Base-by-base conservation (phyloP, 2,329 filamentous ascomycete species). In the Phaeophleospora eucalypticola region DNA sequence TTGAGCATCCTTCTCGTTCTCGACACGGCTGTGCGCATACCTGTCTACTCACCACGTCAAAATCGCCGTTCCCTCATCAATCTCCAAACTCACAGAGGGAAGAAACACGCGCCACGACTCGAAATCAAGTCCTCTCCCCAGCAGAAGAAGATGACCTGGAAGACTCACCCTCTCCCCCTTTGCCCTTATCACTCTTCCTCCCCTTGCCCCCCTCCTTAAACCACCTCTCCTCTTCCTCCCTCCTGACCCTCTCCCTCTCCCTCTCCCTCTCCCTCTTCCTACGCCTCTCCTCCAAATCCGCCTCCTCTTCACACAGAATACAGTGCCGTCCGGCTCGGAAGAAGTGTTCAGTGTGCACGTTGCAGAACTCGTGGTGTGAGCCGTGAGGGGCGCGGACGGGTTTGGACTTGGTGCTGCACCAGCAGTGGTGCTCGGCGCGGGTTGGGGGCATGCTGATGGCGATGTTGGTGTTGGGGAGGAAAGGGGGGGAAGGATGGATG, bases 161-260 rank as follows among this genome's bases (percentile, higher is more conserved):
- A n/a, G n/a, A n/a, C n/a, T n/a, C n/a, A n/a, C n/a, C n/a, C n/a
- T n/a, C n/a, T n/a, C n/a, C n/a, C n/a, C n/a, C n/a, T n/a, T n/a
- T n/a, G n/a, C n/a, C n/a, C n/a, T n/a, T n/a, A n/a, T n/a, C n/a
- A n/a, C n/a, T n/a, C n/a, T 39, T 45, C 42, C 35, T 39, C 34
- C 17, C 36, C 35, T 45, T 39, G 2, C 42, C 15, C 12, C 14
- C 21, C 16, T 45, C 35, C 42, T 45, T 39, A 3, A 29, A 45
- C 42, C 42, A 37, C 9, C 6, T 17, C 4, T 20, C 37, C n/a
- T 40, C 37, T 8, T 6, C 16, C 7, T n/a, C 7, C 34, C 15
- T 6, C 34, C n/a, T 36, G 19, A 12, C 32, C 27, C 15, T 29
- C 27, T 10, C 18, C 8, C 7, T 29, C 12, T 36, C 29, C 3